These are phyloP conservation scores for Kickxella alabastrina DNA, from an alignment of 192 early-diverging fungal species.

Conservation along the genomic window DNA sequence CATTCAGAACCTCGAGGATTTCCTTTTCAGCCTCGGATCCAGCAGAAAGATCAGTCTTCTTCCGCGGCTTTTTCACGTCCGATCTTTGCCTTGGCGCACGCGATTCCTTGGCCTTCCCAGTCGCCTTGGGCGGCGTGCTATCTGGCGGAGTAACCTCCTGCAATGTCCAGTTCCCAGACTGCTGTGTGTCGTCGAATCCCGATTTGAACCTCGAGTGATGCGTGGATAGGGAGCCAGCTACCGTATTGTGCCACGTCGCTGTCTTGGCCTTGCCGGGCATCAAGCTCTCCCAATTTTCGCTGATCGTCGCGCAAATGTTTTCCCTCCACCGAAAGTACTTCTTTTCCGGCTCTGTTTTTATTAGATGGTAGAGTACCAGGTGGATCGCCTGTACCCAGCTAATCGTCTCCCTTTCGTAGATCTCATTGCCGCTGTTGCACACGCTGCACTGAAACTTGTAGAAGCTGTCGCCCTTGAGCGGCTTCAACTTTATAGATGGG, in stretches of 20 bases:
- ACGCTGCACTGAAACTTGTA: constrained; percentile 73
- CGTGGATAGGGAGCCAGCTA: constrained; percentile 78
- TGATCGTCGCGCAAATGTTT: constrained; percentile 74
- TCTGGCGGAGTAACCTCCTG: constrained; percentile 10
- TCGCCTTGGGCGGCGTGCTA: constrained; percentile 21
- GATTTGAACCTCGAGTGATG: constrained; percentile 71
- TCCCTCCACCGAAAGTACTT: constrained; percentile 77
- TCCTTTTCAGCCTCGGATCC: constrained; percentile 38
- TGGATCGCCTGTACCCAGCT: constrained; percentile 75
- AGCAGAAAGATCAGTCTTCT: constrained; percentile 5
- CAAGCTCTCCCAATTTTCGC: constrained; percentile 70
- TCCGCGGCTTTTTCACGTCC: constrained; percentile 31
- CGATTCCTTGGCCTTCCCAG: constrained; percentile 14
- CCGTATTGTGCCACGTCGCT: constrained; percentile 81
- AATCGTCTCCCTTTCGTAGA: constrained; percentile 62
- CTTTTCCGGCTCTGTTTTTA: constrained; percentile 55
- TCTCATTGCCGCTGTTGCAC: constrained; percentile 61
- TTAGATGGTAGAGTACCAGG: constrained; percentile 71
- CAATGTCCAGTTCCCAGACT: constrained; percentile 61
- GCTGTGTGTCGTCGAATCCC: constrained; percentile 65
- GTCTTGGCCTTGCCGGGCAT: constrained; percentile 65
- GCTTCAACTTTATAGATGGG: constrained; percentile 51
- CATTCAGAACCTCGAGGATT: constrained; percentile 37
- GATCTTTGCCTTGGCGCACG: constrained; percentile 53
- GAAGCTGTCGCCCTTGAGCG: constrained; percentile 70